Base-by-base conservation (phyloP, 257 asterid genomes). In the Solanum pennellii region DNA sequence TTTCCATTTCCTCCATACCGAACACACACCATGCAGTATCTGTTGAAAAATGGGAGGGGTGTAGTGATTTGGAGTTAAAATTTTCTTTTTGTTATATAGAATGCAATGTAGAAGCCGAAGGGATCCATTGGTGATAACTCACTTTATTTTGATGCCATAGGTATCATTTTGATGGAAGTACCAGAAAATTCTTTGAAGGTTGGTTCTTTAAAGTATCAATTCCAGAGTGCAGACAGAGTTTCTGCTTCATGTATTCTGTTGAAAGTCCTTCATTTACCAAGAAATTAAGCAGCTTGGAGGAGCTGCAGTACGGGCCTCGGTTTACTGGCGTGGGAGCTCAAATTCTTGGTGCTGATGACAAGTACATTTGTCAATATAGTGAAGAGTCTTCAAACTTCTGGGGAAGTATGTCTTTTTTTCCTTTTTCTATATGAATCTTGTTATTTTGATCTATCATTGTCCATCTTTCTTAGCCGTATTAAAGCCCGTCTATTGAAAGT, bases 261-360 rank as follows among this genome's bases (percentile, higher is more conserved):
- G 99, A 95, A 92, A 97, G 89, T 88, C 99, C 99, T 77, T 89
- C 97, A 47, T 97, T 97, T 77, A 77, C 94, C 47, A 95, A 89
- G 89, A 93, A 88, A 88, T 88, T 97, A 92, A 92, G 90, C 89
- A 74, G 37, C 62, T 85, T 93, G 69, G 99, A 97, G 90, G 91
- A 93, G 90, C 86, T 82, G 41, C 96, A 93, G 83, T 89, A 93
- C 41, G 99, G 99, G 42, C 86, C 94, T 88, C 92, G 98, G 87
- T 95, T 93, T 88, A 97, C 99, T 9, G 99, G 99, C 83, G 95
- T 94, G 91, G 99, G 99, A 29, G 98, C 98, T 84, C 99, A 97
- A 87, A 93, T 97, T 89, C 93, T 97, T n/a, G 99, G 99, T 83
- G 96, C 99, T 62, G 95, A 97, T 89, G 99, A 97, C 91, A 95